Percentiles rank a stretch among this genome's conserved stretches.
phyloP scores from a whole-genome alignment of 345 rosid genomes.

The Arabis hirsuta region DNA sequence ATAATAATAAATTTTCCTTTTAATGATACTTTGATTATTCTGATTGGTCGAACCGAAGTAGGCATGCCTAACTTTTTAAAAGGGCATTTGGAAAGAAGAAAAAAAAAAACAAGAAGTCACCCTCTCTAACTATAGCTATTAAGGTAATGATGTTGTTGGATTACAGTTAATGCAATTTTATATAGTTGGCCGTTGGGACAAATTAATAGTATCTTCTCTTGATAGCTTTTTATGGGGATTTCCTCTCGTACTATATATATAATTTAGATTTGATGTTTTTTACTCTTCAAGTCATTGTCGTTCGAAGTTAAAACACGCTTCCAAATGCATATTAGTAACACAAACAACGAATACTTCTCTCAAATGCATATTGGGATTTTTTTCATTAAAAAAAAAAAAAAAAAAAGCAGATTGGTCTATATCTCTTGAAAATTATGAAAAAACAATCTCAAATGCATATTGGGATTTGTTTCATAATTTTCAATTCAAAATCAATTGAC shows the following conservation, averaged over 20 bases:
- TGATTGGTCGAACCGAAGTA: too few species aligned
- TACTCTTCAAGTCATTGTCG: neutral
- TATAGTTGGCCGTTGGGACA: constrained; percentile 10
- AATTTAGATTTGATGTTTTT: neutral
- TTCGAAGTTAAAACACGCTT: neutral
- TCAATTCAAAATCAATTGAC: too few species aligned
- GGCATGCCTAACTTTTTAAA: too few species aligned
- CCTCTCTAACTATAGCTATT: neutral
- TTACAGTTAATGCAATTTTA: constrained; percentile 1
- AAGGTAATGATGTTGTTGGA: constrained; percentile 4
- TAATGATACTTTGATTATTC: too few species aligned
- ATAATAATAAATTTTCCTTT: too few species aligned
- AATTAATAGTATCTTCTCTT: neutral
- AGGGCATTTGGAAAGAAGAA: neutral
- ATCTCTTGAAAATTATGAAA: too few species aligned
- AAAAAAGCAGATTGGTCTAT: too few species aligned
- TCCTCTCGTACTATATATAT: neutral
- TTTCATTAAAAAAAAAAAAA: too few species aligned
- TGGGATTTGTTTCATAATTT: too few species aligned
- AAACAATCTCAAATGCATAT: too few species aligned
- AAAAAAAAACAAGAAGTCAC: neutral
- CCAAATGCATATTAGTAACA: neutral
- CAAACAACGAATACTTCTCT: too few species aligned
- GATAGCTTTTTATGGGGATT: neutral
- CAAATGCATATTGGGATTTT: too few species aligned